Conservation (phyloP, 2,329 filamentous ascomycete species). For the Emericellopsis atlantica region DNA sequence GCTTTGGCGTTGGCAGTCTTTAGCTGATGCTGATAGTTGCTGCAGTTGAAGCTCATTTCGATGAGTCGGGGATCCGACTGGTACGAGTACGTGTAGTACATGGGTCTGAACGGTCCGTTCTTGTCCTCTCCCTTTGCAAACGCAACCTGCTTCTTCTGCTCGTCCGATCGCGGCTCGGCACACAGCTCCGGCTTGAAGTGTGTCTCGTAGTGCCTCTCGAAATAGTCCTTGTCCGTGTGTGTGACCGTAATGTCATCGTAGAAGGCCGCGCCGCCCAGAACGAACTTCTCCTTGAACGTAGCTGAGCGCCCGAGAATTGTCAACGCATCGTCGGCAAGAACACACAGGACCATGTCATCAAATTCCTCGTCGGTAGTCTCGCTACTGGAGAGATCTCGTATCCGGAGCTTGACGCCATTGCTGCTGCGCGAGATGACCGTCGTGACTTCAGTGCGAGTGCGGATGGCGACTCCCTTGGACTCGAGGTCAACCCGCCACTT, state of each 20-base stretch:
- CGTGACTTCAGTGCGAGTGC: slow-evolving; percentile 43
- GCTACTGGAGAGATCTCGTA: slow-evolving; percentile 30
- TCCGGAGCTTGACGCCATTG: slow-evolving; percentile 36
- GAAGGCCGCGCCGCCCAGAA: slow-evolving; percentile 60
- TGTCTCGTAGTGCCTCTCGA: slow-evolving; percentile 56
- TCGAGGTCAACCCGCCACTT: slow-evolving; percentile 43
- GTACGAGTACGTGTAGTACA: slow-evolving; percentile 55
- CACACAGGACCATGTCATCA: slow-evolving; percentile 55
- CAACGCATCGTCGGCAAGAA: slow-evolving; percentile 51
- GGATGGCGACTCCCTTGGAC: slow-evolving; percentile 40
- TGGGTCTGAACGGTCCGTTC: slow-evolving; percentile 44
- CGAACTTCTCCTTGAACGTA: slow-evolving; percentile 46
- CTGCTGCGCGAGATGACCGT: slow-evolving; percentile 33
- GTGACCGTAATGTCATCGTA: slow-evolving; percentile 61
- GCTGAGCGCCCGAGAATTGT: slow-evolving; percentile 44
- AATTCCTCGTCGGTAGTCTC: slow-evolving; percentile 40
- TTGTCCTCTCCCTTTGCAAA: slow-evolving; percentile 31
- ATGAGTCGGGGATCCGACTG: slow-evolving; percentile 40
- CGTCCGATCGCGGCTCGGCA: slow-evolving; percentile 28
- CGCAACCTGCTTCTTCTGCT: slow-evolving; percentile 23
- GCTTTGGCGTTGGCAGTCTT: slow-evolving; percentile 20
- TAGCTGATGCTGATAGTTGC: slow-evolving; percentile 65
- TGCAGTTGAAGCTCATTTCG: slow-evolving; percentile 64
- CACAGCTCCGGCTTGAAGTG: slow-evolving; percentile 38
- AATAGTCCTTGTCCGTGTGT: slow-evolving; percentile 52